Conservation (phyloP, 2,329 filamentous ascomycete genomes). For the Neofusicoccum ribis region DNA sequence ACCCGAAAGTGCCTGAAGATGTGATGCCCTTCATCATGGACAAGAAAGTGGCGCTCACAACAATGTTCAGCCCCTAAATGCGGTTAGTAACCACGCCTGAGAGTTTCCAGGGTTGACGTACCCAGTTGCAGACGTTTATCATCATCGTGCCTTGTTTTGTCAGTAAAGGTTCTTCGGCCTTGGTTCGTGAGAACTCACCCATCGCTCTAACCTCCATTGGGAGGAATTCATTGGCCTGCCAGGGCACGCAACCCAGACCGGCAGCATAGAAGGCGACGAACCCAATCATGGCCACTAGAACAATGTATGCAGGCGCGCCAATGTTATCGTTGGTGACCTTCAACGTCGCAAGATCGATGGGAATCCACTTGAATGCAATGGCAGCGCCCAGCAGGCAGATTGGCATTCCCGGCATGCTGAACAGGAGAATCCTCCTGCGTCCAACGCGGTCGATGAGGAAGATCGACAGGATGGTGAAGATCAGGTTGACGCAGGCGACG, state of each 20-base stretch:
- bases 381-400: slow-evolving; percentile 69
- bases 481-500: slow-evolving; percentile 79
- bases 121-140: slow-evolving; percentile 22
- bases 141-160: slow-evolving; percentile 31
- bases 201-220: slow-evolving; percentile 40
- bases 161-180: too few relatives aligned
- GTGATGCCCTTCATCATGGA: slow-evolving; percentile 42
- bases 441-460: slow-evolving; percentile 77
- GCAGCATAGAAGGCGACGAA: slow-evolving; percentile 38
- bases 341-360: slow-evolving; percentile 40
- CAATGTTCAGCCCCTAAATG: slow-evolving; percentile 27
- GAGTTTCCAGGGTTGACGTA: neutral
- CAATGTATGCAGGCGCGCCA: slow-evolving; percentile 35
- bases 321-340: slow-evolving; percentile 32
- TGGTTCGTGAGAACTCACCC: slow-evolving; percentile 12
- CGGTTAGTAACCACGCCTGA: slow-evolving; percentile 28
- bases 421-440: slow-evolving; percentile 66
- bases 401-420: slow-evolving; percentile 61
- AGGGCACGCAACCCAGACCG: slow-evolving; percentile 36
- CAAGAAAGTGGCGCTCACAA: slow-evolving; percentile 41
- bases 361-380: slow-evolving; percentile 52
- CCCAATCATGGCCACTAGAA: slow-evolving; percentile 39
- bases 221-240: slow-evolving; percentile 39
- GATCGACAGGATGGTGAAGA: slow-evolving; percentile 75
- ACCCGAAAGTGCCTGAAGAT: slow-evolving; percentile 39